phyloP scores from a whole-genome alignment of 257 asterid genomes.

The Forsythia viridissima region DNA sequence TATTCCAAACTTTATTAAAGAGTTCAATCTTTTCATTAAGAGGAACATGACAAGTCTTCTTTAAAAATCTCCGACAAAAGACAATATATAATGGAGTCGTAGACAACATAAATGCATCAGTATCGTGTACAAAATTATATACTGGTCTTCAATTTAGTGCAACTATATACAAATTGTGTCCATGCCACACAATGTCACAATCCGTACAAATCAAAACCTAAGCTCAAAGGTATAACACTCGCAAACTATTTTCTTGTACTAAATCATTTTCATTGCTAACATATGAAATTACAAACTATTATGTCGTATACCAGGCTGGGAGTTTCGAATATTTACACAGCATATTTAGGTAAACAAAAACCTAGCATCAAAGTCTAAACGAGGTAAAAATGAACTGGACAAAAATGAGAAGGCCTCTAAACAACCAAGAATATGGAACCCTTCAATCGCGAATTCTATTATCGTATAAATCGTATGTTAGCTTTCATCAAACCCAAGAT shows the following conservation, averaged over 20 bases:
- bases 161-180: neutral
- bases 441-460: constrained; percentile 8
- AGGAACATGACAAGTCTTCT: neutral
- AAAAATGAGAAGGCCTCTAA: neutral
- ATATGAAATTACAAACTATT: neutral
- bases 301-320: neutral
- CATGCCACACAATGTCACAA: neutral
- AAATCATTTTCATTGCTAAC: neutral
- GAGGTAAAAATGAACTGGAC: neutral
- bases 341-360: neutral
- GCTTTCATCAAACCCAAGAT: constrained; percentile 58
- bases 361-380: neutral
- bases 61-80: neutral
- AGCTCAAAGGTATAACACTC: neutral
- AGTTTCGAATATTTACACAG: neutral
- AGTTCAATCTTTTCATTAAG: neutral
- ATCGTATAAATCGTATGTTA: constrained; percentile 16
- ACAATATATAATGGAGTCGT: too few relatives aligned
- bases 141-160: too few relatives aligned
- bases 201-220: neutral
- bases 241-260: neutral
- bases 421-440: neutral
- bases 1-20: too few relatives aligned
- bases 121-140: too few relatives aligned
- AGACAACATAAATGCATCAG: too few relatives aligned